Evolutionary conservation across 129 eudicot genomes (phyloP), one percentile per base, ranked within the genome.

Genomic region (Saposhnikovia divaricata): DNA sequence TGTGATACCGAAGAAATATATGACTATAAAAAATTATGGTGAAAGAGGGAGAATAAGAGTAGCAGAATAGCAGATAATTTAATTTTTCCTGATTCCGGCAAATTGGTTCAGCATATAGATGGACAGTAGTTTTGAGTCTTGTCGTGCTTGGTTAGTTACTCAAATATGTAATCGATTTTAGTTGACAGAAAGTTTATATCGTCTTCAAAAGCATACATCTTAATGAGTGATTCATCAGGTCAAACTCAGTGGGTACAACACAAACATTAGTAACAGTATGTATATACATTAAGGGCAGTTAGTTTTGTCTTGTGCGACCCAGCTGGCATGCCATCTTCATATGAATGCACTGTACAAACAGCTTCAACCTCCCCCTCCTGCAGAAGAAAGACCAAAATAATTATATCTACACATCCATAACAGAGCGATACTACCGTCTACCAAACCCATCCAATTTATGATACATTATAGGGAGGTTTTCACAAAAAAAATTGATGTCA

Each of bases 291-390:
- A 63, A 95, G 97, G 74, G 97, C 96, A 68, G 99, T 95, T 76
- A 95, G 95, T 72, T 85, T 90, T 40, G 97, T 95, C 81, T 90
- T 95, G 78, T 95, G 97, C 51, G 91, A 89, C 77, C 87, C 96
- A 81, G 97, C 88, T 77, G 94, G 96, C 93, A 90, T 79, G 57
- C 97, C 95, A 75, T 95, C 97, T 74, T 95, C 99, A 72, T 95
- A 92, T 28, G 99, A 95, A 84, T 95, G 96, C 81, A 95, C 93
- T 70, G 85, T 83, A 65, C 90, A 89, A 79, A 87, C 88, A 81
- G 96, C 96, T 83, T 95, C 97, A 82, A 93, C 86, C 79, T 90
- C 97, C 70, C 99, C 99, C 82, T 92, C 97, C 99, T 95, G 89
- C 82, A 28, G 31, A 76, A 61, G n/a, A 28, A 31, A 68, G 47